A percentile compares a stretch with the other conserved stretches of the same genome.
phyloP scores from a whole-genome alignment of 208 protist genomes.

The Crithidia bombi region DNA sequence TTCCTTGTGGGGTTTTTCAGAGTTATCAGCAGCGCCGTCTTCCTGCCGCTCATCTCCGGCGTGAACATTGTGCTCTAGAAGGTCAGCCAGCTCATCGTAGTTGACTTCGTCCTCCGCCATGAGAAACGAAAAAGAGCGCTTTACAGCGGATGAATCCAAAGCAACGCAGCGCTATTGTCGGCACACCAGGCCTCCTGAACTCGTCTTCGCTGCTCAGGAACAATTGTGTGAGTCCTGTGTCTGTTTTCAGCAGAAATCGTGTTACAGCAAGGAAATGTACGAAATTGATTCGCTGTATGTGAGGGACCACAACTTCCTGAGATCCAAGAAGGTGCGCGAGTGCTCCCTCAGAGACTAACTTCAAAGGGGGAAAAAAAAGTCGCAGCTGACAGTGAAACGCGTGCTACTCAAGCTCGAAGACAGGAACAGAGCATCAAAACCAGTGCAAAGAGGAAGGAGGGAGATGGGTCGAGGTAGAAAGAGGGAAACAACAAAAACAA shows the following conservation, averaged over 20 bases:
- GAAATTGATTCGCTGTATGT: background rate
- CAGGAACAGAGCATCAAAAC: background rate
- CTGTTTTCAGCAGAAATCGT: too few relatives aligned
- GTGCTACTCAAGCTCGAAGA: background rate
- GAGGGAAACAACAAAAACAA: background rate
- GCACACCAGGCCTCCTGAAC: too few relatives aligned
- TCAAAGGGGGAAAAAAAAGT: background rate
- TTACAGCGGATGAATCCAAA: too few relatives aligned
- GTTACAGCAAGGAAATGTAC: background rate
- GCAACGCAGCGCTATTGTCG: too few relatives aligned
- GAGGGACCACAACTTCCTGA: background rate
- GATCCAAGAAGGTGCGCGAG: background rate
- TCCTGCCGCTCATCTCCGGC: constrained; percentile 9
- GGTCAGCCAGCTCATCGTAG: constrained; percentile 70
- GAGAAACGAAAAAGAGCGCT: background rate
- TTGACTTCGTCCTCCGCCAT: constrained; percentile 74
- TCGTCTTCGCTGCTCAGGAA: background rate
- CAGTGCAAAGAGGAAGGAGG: background rate
- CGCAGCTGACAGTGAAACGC: background rate
- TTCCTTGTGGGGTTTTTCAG: constrained; percentile 27
- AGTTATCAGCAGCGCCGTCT: background rate
- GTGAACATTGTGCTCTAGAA: constrained; percentile 41
- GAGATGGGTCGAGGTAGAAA: background rate
- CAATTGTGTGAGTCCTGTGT: too few relatives aligned
- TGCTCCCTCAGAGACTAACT: constrained; percentile 1